These are phyloP conservation scores for Mortierella sp. DNA, from an alignment of 371 early-diverging fungal species.

Conservation along the genomic window DNA sequence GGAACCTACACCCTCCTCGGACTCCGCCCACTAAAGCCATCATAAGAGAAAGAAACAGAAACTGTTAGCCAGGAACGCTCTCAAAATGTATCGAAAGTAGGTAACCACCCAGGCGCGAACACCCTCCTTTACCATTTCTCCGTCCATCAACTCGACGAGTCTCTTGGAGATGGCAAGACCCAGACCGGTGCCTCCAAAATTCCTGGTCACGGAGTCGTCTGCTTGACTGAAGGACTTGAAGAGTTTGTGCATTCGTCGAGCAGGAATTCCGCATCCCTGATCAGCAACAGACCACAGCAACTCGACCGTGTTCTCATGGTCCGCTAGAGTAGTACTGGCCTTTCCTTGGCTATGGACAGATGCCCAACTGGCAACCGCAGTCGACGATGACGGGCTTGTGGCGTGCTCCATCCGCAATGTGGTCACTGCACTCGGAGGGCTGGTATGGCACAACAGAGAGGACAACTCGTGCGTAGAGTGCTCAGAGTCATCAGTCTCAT, in stretches of 20 bases:
- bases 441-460: slow-evolving; percentile 3
- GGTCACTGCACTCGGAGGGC: neutral
- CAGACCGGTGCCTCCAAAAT: slow-evolving; percentile 63
- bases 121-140: slow-evolving; percentile 41
- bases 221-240: slow-evolving; percentile 74
- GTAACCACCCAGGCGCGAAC: neutral
- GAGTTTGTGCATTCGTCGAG: slow-evolving; percentile 60
- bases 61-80: neutral
- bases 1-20: slow-evolving; percentile 30
- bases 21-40: slow-evolving; percentile 26
- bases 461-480: slow-evolving; percentile 8
- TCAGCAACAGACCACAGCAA: slow-evolving; percentile 56
- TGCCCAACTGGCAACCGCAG: neutral
- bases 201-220: slow-evolving; percentile 63
- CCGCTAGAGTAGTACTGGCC: neutral
- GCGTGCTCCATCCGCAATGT: neutral
- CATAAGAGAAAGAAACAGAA: neutral
- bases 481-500: slow-evolving; percentile 10
- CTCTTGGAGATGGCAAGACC: slow-evolving; percentile 66
- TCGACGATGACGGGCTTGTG: slow-evolving; percentile 4
- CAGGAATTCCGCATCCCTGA: slow-evolving; percentile 69
- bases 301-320: slow-evolving; percentile 10
- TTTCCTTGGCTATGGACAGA: slow-evolving; percentile 7
- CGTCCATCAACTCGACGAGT: slow-evolving; percentile 67
- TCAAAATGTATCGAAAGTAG: neutral